These are phyloP conservation scores for Penicillium sp. DNA, from an alignment of 2,329 filamentous ascomycete genomes.

Conservation along the genomic window DNA sequence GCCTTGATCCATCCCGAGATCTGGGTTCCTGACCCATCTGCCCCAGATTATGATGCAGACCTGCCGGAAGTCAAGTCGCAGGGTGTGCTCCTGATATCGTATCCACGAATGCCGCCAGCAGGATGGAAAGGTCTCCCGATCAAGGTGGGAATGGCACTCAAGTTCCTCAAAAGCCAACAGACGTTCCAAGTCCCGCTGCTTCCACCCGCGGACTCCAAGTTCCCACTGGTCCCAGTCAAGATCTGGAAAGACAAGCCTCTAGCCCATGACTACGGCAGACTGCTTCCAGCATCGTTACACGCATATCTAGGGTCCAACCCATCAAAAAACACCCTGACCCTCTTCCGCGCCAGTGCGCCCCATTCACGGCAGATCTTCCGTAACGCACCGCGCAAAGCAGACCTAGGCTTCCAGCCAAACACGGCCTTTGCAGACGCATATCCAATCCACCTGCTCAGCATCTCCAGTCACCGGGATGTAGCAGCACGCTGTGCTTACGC, in stretches of 20 bases:
- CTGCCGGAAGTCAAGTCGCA: constrained; percentile 50
- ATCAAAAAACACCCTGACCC: constrained; percentile 39
- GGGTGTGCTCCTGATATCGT: constrained; percentile 55
- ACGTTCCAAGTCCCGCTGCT: constrained; percentile 54
- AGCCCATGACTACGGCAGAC: constrained; percentile 39
- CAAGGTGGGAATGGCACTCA: constrained; percentile 30
- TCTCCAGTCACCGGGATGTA: constrained; percentile 55
- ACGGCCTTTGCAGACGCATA: constrained; percentile 61
- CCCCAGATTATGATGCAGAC: constrained; percentile 42
- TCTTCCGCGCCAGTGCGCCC: constrained; percentile 53
- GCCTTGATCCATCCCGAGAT: constrained; percentile 65
- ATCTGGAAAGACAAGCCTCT: constrained; percentile 57
- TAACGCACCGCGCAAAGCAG: constrained; percentile 51
- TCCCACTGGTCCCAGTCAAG: constrained; percentile 47
- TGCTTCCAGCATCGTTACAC: constrained; percentile 49
- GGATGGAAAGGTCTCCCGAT: constrained; percentile 15
- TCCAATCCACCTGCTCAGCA: constrained; percentile 55
- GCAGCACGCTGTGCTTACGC: constrained; percentile 41
- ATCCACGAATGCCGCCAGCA: constrained; percentile 29
- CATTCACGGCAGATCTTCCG: constrained; percentile 52
- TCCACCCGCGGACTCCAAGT: constrained; percentile 48
- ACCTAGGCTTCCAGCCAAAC: constrained; percentile 52
- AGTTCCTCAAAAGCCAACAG: constrained; percentile 36
- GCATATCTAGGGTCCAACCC: constrained; percentile 42
- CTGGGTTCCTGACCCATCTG: constrained; percentile 55